Evolutionary conservation across 2,329 filamentous ascomycete species (phyloP).

Genomic region (Phyllosticta citriasiana): DNA sequence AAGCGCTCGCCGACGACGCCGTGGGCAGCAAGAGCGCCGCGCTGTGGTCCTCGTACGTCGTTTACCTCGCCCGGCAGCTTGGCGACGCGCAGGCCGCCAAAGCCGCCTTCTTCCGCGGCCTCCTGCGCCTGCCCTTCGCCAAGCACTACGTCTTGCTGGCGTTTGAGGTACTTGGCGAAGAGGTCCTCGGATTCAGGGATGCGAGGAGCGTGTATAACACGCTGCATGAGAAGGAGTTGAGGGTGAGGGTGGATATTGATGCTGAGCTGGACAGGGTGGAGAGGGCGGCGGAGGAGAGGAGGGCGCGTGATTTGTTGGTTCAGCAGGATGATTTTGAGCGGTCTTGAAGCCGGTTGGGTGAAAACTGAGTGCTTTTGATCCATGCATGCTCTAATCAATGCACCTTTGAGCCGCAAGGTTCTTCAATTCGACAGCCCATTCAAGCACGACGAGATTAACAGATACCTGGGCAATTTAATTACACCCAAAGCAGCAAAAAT

Average conservation of each 20-base stretch:
- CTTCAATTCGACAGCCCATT: too few relatives aligned
- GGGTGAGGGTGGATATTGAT: slow-evolving; percentile 47
- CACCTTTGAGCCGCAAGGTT: too few relatives aligned
- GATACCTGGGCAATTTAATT: too few relatives aligned
- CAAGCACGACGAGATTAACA: too few relatives aligned
- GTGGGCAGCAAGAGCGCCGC: slow-evolving; percentile 20
- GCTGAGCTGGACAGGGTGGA: slow-evolving; percentile 16
- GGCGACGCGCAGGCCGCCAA: slow-evolving; percentile 26
- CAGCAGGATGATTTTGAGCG: not conserved
- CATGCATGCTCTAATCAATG: too few relatives aligned
- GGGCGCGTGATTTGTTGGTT: not conserved
- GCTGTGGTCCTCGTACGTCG: slow-evolving; percentile 24
- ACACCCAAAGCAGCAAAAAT: too few relatives aligned
- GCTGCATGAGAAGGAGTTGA: slow-evolving; percentile 51
- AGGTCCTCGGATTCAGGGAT: slow-evolving; percentile 35
- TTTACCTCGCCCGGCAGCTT: slow-evolving; percentile 6
- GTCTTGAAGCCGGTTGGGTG: not conserved
- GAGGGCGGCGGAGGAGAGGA: not conserved
- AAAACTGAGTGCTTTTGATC: not conserved
- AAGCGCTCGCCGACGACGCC: slow-evolving; percentile 31
- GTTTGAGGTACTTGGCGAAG: slow-evolving; percentile 33
- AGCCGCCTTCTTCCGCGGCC: slow-evolving; percentile 44
- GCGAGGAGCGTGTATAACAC: slow-evolving; percentile 45
- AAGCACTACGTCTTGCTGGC: slow-evolving; percentile 51
- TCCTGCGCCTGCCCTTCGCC: slow-evolving; percentile 52